Conservation (phyloP, 169 alveolate species). For the Cryptosporidium meleagridis region DNA sequence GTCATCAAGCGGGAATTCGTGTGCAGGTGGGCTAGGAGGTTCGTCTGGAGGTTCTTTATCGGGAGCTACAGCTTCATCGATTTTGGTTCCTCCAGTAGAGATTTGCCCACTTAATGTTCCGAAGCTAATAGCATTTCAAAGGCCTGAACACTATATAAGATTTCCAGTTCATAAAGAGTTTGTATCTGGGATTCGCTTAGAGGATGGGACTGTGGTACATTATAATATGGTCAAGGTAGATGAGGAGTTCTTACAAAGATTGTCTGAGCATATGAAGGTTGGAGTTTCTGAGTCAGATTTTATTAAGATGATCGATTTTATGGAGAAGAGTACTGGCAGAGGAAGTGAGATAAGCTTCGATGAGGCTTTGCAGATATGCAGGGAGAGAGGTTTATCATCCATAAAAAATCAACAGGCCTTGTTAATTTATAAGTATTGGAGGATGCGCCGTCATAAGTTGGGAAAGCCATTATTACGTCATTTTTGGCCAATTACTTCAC, state of each 20-base stretch:
- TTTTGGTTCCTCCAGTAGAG: slow-evolving; percentile 73
- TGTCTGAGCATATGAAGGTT: slow-evolving; percentile 56
- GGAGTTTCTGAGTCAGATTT: slow-evolving; percentile 52
- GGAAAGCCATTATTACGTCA: slow-evolving; percentile 86
- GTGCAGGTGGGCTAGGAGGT: not conserved
- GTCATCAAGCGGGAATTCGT: slow-evolving; percentile 13
- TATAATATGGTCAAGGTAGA: slow-evolving; percentile 84
- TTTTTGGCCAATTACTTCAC: slow-evolving; percentile 85
- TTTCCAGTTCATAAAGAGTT: slow-evolving; percentile 84
- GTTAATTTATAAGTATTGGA: slow-evolving; percentile 82
- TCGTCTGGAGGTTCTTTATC: slow-evolving; percentile 9
- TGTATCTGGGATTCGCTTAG: slow-evolving; percentile 83
- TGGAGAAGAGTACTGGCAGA: slow-evolving; percentile 69
- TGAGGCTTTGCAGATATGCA: slow-evolving; percentile 77
- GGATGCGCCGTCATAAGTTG: slow-evolving; percentile 80
- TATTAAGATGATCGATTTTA: slow-evolving; percentile 54
- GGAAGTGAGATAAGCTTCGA: slow-evolving; percentile 61
- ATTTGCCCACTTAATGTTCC: slow-evolving; percentile 42
- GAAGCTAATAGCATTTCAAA: slow-evolving; percentile 21
- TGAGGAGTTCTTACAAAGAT: slow-evolving; percentile 79
- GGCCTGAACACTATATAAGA: slow-evolving; percentile 85
- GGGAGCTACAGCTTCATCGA: slow-evolving; percentile 16
- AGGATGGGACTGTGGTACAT: slow-evolving; percentile 82
- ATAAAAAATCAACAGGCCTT: slow-evolving; percentile 53
- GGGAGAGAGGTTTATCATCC: slow-evolving; percentile 76